phyloP scores from a whole-genome alignment of 2,329 filamentous ascomycete species.

The Clonostachys byssicola region DNA sequence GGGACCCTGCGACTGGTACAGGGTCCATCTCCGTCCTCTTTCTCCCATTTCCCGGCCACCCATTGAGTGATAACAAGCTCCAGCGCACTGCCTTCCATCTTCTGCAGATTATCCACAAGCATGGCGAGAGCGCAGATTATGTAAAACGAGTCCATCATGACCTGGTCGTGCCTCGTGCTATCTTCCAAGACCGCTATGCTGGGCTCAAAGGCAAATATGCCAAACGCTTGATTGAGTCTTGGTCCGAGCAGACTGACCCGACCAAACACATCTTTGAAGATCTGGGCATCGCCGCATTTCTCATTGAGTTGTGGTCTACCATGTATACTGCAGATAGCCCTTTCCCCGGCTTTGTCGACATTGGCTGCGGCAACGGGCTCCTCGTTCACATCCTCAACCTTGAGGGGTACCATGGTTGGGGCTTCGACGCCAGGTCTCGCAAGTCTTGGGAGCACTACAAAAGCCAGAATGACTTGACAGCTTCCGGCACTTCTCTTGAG shows the following conservation, averaged over 20 bases:
- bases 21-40: constrained; percentile 59
- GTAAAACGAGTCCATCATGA: constrained; percentile 84
- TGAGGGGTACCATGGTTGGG: constrained; percentile 83
- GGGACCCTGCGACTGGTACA: constrained; percentile 32
- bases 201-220: constrained; percentile 78
- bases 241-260: constrained; percentile 85
- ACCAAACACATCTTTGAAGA: constrained; percentile 95
- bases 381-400: constrained; percentile 76
- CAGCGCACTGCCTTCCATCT: constrained; percentile 65
- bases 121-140: constrained; percentile 69
- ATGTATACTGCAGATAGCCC: constrained; percentile 59
- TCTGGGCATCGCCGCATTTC: constrained; percentile 81
- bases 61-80: constrained; percentile 39
- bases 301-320: constrained; percentile 84
- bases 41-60: constrained; percentile 37
- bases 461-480: constrained; percentile 2
- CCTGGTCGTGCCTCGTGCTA: constrained; percentile 68
- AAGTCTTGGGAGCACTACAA: constrained; percentile 81
- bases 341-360: constrained; percentile 91
- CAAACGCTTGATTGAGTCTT: constrained; percentile 62
- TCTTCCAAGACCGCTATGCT: constrained; percentile 79
- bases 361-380: constrained; percentile 92
- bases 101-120: constrained; percentile 66
- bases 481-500: constrained; percentile 28
- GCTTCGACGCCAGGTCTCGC: constrained; percentile 82